Evolutionary conservation across 2,329 filamentous ascomycete genomes (phyloP), one percentile per base, ranked within the genome.

Genomic region (Rhynchosporium secalis): DNA sequence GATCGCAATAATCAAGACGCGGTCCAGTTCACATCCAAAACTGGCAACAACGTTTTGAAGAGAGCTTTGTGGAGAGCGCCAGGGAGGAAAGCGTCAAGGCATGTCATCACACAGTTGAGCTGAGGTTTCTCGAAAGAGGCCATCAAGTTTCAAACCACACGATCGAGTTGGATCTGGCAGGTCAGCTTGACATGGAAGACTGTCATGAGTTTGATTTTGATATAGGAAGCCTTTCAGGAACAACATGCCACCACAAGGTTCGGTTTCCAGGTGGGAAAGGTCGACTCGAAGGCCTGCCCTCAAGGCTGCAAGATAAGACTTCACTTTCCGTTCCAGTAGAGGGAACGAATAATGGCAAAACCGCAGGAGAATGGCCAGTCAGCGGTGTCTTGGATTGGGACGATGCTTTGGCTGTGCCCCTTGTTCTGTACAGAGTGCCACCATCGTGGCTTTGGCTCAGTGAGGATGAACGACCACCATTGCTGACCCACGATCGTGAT

Each of bases 361-460:
- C 33, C 33, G 9, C 33, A 13, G 46, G 20, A 9, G 41, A 56
- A 29, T 69, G 67, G 67, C 45, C 10, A 1, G 57, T 69, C 12
- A 66, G 38, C 33, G 68, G 68, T 15, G 36, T 70, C 2, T 5
- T 69, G 1, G 68, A 70, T 31, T 70, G 66, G 68, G 68, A 70
- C 48, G 61, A 59, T 29, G 51, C 38, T 9, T 3, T 62, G 9
- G 64, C 69, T 9, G 63, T 65, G 1, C 68, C 68, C 1, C 41
- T 20, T 0, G 58, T 69, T 8, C 15, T 70, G 8, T 29, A 62
- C 4, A 28, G 65, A 54, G 41, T 46, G 3, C 65, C 66, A 38
- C 60, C 52, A 12, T 31, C 20, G 1, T 69, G 68, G 69, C 63
- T 70, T 1, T 69, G 68, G 67, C 7, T 38, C 8, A 20, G 61